phyloP scores from a whole-genome alignment of 441 rosid genomes.

The Macaranga tanarius region DNA sequence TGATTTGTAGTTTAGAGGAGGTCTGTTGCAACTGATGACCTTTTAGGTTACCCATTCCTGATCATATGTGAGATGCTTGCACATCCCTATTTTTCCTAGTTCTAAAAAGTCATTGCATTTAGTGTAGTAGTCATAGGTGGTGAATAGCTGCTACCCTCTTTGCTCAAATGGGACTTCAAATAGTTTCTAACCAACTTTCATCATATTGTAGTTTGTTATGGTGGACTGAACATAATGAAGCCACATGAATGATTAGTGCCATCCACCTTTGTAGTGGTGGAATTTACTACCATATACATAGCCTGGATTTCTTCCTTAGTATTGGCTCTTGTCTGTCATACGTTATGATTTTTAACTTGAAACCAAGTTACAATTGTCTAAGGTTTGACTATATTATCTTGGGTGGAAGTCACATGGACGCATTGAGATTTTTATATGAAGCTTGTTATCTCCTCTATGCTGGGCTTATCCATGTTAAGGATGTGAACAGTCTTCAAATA shows the following conservation, averaged over 20 bases:
- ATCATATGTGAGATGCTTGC: background rate
- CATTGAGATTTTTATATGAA: background rate
- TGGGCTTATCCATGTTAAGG: background rate
- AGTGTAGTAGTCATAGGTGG: background rate
- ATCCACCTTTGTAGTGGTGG: background rate
- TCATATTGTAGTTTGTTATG: background rate
- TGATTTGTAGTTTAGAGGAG: background rate
- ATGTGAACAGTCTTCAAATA: background rate
- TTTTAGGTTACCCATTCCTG: constrained; percentile 5
- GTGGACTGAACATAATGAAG: background rate
- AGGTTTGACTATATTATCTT: background rate
- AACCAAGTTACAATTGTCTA: background rate
- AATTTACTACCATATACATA: background rate
- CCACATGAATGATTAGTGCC: background rate
- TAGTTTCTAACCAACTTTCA: background rate
- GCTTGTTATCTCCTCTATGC: background rate
- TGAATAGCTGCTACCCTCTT: background rate
- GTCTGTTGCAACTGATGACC: background rate
- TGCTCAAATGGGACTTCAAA: background rate
- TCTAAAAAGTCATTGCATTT: background rate
- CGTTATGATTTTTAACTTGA: background rate
- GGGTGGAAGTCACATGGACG: background rate
- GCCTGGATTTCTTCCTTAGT: background rate
- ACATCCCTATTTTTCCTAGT: background rate
- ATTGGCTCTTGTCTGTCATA: background rate